phyloP scores from a whole-genome alignment of 2,329 filamentous ascomycete genomes.

The Botryotinia convoluta region DNA sequence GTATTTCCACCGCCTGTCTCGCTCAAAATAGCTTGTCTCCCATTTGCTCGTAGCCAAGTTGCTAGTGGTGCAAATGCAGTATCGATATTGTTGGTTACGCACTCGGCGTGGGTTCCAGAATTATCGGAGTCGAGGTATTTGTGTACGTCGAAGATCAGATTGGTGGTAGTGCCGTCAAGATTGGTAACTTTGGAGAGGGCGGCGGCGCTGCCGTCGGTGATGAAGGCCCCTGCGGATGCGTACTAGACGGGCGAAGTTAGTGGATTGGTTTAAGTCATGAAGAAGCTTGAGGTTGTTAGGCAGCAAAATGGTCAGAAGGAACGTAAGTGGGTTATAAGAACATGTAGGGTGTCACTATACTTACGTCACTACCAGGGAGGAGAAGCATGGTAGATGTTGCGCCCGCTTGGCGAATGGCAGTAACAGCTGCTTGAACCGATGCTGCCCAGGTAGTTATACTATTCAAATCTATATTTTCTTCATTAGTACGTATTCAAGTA shows the following conservation, averaged over 20 bases:
- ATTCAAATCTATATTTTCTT: conserved; percentile 43
- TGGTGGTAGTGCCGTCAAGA: conserved; percentile 54
- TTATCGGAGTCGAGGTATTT: conserved; percentile 59
- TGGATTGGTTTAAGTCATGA: background rate
- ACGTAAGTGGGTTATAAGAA: background rate
- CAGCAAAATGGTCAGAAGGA: background rate
- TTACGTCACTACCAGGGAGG: conserved; percentile 55
- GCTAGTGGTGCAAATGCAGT: conserved; percentile 48
- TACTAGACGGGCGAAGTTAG: conserved; percentile 38
- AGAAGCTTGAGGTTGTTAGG: background rate
- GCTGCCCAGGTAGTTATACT: conserved; percentile 49
- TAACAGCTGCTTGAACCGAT: conserved; percentile 61
- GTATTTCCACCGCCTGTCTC: conserved; percentile 49
- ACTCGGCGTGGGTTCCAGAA: conserved; percentile 51
- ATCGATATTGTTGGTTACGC: conserved; percentile 51
- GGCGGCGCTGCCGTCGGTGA: conserved; percentile 49
- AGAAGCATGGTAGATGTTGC: conserved; percentile 62
- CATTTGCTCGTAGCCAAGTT: conserved; percentile 47
- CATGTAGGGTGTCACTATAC: background rate
- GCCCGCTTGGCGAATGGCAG: conserved; percentile 62
- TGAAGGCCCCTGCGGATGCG: conserved; percentile 49
- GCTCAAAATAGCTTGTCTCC: conserved; percentile 49
- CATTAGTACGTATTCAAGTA: background rate
- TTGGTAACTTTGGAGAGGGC: conserved; percentile 55
- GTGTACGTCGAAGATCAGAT: conserved; percentile 59